A percentile compares a stretch with the other conserved stretches of the same genome.
Evolutionary conservation across 805 yeast species (phyloP).

Genomic region (Komagataella phaffii): DNA sequence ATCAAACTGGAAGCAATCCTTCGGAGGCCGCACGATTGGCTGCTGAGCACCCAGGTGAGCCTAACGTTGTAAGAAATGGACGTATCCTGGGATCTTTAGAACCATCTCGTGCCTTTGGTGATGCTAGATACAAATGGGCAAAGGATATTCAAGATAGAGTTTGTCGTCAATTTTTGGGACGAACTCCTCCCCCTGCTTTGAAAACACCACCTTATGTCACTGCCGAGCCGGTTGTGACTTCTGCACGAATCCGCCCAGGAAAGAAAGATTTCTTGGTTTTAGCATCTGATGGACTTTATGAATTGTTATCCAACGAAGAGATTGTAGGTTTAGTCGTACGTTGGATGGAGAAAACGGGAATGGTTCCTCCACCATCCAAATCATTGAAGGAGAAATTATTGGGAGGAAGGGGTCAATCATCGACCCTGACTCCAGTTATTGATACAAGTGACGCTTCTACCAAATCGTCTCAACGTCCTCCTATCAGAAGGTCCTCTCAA

Average conservation of each 20-base stretch:
- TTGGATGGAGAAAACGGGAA: slow-evolving; percentile 75
- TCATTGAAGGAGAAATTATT: slow-evolving; percentile 19
- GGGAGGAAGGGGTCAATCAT: slow-evolving; percentile 13
- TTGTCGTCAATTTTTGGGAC: slow-evolving; percentile 69
- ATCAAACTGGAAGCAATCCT: slow-evolving; percentile 89
- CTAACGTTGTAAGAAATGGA: slow-evolving; percentile 71
- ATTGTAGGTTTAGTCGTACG: slow-evolving; percentile 83
- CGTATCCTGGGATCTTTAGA: slow-evolving; percentile 87
- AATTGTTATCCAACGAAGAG: slow-evolving; percentile 83
- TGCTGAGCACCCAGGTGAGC: slow-evolving; percentile 86
- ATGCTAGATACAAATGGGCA: slow-evolving; percentile 84
- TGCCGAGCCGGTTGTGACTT: slow-evolving; percentile 86
- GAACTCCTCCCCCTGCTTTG: slow-evolving; percentile 58
- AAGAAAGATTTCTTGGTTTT: slow-evolving; percentile 78
- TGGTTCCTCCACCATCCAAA: slow-evolving; percentile 33
- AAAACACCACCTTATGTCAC: slow-evolving; percentile 95
- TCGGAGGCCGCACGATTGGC: slow-evolving; percentile 75
- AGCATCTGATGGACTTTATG: slow-evolving; percentile 92
- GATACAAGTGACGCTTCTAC: slow-evolving; percentile 48
- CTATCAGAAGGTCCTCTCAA: slow-evolving; percentile 39
- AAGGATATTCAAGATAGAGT: slow-evolving; percentile 57
- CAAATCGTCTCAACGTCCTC: slow-evolving; percentile 52
- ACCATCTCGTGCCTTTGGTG: slow-evolving; percentile 96
- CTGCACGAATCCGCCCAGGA: slow-evolving; percentile 58
- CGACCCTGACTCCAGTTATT: slow-evolving; percentile 45